Evolutionary conservation across 768 basidiomycete genomes (phyloP).

Genomic region (Clitopilus hobsonii): DNA sequence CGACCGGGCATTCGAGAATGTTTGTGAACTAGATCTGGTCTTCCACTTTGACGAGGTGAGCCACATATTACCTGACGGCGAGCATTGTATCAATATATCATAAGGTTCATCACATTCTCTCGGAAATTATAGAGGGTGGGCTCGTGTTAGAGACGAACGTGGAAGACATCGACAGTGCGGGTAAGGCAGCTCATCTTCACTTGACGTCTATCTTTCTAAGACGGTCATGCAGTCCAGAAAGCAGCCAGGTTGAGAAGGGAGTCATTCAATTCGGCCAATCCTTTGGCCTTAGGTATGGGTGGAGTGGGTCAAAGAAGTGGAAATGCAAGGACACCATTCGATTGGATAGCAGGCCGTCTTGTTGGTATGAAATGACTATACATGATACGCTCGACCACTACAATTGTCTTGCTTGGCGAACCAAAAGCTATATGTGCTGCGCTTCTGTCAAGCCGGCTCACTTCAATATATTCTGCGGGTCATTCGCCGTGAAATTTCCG

Average conservation of each 20-base stretch:
- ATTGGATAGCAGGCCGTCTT: constrained; percentile 75
- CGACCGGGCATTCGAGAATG: constrained; percentile 95
- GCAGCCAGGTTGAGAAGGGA: constrained; percentile 71
- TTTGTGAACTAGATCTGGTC: constrained; percentile 96
- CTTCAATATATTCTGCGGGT: no score
- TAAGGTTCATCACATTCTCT: constrained; percentile 90
- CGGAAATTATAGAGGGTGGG: constrained; percentile 97
- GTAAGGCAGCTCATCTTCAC: constrained; percentile 33
- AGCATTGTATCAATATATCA: neutral
- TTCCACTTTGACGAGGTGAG: constrained; percentile 97
- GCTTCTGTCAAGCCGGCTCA: no score
- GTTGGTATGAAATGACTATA: constrained; percentile 33
- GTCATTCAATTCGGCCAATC: constrained; percentile 78
- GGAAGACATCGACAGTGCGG: constrained; percentile 71
- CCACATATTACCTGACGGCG: neutral
- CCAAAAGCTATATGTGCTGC: no score
- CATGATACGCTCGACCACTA: neutral
- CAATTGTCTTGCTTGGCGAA: no score
- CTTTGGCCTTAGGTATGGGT: constrained; percentile 64
- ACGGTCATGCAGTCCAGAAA: constrained; percentile 49
- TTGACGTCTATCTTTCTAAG: neutral
- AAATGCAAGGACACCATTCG: constrained; percentile 65
- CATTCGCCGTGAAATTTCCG: no score
- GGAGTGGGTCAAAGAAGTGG: constrained; percentile 59
- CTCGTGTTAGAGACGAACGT: constrained; percentile 94